phyloP scores from a whole-genome alignment of 208 protist genomes.

The Leishmania aethiopica region DNA sequence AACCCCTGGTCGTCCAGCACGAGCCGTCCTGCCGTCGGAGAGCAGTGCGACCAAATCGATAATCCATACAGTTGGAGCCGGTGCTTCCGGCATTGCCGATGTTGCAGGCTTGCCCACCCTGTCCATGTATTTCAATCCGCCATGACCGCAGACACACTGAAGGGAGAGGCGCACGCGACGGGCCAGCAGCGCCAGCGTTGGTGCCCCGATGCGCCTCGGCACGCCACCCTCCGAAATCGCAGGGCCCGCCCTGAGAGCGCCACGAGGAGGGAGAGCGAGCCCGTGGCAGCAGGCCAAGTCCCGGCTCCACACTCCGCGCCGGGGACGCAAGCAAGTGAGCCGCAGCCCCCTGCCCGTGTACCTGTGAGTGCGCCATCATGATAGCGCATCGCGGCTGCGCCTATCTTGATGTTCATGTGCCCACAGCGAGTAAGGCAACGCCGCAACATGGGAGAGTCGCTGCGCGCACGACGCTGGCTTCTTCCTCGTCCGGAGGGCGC shows the following conservation, averaged over 20 bases:
- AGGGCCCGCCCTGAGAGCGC: neutral
- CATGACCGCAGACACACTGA: neutral
- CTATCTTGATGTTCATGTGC: neutral
- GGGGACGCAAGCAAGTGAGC: neutral
- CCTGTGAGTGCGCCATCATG: neutral
- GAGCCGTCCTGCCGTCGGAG: neutral
- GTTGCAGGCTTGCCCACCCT: neutral
- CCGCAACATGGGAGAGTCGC: neutral
- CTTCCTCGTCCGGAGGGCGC: neutral
- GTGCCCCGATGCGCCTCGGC: neutral
- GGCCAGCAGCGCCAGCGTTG: no score
- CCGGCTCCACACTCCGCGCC: neutral
- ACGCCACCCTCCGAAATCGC: no score
- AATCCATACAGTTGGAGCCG: neutral
- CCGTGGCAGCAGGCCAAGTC: no score
- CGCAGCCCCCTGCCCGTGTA: neutral
- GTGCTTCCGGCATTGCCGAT: neutral
- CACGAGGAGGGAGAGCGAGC: neutral
- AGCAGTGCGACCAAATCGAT: neutral
- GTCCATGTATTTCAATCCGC: neutral
- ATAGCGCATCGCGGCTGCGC: neutral
- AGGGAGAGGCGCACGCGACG: neutral
- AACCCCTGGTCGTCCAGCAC: no score
- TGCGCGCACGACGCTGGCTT: neutral
- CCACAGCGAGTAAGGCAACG: neutral